phyloP scores from a whole-genome alignment of 352 stramenopile genomes.

The Thalassiosira allenii region DNA sequence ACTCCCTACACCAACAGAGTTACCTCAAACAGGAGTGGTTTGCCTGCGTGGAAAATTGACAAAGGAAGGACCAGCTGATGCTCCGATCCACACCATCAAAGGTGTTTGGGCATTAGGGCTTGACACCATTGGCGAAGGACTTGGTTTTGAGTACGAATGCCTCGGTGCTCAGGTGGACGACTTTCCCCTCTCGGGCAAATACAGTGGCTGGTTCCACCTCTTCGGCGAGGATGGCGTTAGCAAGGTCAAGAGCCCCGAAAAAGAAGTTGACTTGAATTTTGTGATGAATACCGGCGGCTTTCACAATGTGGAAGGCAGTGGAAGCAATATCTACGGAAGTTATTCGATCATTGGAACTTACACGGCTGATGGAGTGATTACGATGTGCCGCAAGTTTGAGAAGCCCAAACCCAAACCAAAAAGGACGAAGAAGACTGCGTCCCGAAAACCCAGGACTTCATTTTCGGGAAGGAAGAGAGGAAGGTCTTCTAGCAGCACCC shows the following conservation, averaged over 20 bases:
- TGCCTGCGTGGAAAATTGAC: conserved; percentile 66
- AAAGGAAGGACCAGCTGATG: conserved; percentile 29
- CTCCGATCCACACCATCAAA: conserved; percentile 57
- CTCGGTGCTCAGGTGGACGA: conserved; percentile 21
- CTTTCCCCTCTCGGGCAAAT: conserved; percentile 69
- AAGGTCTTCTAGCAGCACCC: too few relatives aligned
- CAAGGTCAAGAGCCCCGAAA: conserved; percentile 68
- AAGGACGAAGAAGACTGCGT: conserved; percentile 21
- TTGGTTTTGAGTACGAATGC: conserved; percentile 75
- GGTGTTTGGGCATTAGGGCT: conserved; percentile 70
- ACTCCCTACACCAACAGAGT: conserved; percentile 54
- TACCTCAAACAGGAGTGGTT: conserved; percentile 57
- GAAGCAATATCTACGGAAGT: conserved; percentile 80
- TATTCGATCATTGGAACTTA: conserved; percentile 81
- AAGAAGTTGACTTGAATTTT: conserved; percentile 78
- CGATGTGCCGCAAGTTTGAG: conserved; percentile 80
- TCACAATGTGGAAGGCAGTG: conserved; percentile 81
- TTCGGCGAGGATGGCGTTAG: conserved; percentile 51
- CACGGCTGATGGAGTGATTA: conserved; percentile 70
- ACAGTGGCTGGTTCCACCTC: conserved; percentile 80
- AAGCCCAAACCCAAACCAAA: conserved; percentile 54
- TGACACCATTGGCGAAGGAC: conserved; percentile 57
- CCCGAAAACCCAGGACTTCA: background rate
- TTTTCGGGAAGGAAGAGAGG: conserved; percentile 15
- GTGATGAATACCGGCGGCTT: conserved; percentile 77